Evolutionary conservation across 129 eudicot genomes (phyloP).

Genomic region (Flaveria bidentis): DNA sequence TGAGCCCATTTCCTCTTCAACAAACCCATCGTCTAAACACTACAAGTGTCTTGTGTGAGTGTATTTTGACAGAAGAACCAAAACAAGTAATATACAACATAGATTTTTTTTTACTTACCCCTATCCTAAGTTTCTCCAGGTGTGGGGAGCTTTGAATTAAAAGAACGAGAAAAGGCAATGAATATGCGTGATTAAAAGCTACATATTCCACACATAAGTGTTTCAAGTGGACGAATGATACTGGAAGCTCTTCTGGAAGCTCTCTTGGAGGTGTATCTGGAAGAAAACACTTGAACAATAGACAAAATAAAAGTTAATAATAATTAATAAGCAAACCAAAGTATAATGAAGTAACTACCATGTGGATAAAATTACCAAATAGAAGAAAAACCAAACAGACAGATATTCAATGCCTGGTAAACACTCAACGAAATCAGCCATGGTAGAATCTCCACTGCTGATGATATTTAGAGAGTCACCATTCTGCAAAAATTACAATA

Average conservation of each 20-base stretch:
- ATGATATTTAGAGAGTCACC: too few species aligned
- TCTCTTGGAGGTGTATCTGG: background rate
- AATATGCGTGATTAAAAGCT: background rate
- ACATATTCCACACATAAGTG: background rate
- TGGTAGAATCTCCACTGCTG: background rate
- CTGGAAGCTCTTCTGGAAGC: background rate
- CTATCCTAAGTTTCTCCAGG: conserved; percentile 11
- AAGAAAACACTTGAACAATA: background rate
- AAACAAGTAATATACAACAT: background rate
- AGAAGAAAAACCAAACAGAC: background rate
- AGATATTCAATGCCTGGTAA: conserved; percentile 7
- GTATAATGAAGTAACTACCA: background rate
- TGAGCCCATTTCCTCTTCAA: background rate
- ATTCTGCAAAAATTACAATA: background rate
- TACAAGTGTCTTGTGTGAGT: background rate
- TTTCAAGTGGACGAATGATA: conserved; percentile 13
- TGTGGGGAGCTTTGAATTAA: conserved; percentile 14
- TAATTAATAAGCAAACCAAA: background rate
- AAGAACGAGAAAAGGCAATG: background rate
- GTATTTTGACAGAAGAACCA: background rate
- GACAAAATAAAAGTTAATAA: background rate
- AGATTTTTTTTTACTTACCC: background rate
- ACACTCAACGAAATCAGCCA: conserved; percentile 1
- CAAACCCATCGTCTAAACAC: background rate
- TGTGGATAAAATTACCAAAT: conserved; percentile 13